Evolutionary conservation across 345 rosid species (phyloP), one percentile per base, ranked within the genome.

Genomic region (Sisymbrium irio): DNA sequence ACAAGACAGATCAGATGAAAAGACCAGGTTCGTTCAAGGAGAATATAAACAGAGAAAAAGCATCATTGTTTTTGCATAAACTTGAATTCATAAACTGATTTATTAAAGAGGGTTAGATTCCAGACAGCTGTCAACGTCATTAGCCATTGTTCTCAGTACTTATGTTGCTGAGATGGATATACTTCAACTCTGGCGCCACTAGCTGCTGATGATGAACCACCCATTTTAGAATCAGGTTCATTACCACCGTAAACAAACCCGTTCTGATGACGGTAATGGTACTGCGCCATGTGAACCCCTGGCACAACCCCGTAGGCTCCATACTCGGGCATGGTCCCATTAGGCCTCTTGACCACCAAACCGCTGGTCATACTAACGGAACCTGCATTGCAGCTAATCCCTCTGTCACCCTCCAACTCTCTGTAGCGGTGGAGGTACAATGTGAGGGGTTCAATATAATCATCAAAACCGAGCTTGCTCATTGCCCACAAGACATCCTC

Each of bases 401-500:
- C 85, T 4, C 92, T 84, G 1, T 91, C 94, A 0, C 88, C 87
- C 62, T 93, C 97, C 57, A 78, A 27, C 64, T 91, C 97, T 5
- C 97, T 88, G 85, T 88, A 83, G 60, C 96, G 87, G 64, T 83
- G 86, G 66, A 94, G 91, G 80, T 83, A 94, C 39, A 88, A 3
- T 0, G 89, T 89, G 33, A 88, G 80, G 11, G 98, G 98, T 61
- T 88, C 93, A 4, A 91, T 84, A 78, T 91, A 94, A 74, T 91
- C 91, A 37, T 94, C 98, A 42, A 94, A 94, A 1, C 97, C 98
- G 0, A 94, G 89, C 80, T 89, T 91, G 81, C 90, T 89, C 96
- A 94, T 91, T 0, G 98, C 95, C 92, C 93, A 94, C 25, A 91
- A 81, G 41, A 91, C 86, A 28, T 94, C 98, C 80, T 94, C 98